Percentiles rank a stretch among this genome's conserved stretches.
These are phyloP conservation scores for Diospyros kaki DNA, from an alignment of 148 eudicot species.

Conservation along the genomic window DNA sequence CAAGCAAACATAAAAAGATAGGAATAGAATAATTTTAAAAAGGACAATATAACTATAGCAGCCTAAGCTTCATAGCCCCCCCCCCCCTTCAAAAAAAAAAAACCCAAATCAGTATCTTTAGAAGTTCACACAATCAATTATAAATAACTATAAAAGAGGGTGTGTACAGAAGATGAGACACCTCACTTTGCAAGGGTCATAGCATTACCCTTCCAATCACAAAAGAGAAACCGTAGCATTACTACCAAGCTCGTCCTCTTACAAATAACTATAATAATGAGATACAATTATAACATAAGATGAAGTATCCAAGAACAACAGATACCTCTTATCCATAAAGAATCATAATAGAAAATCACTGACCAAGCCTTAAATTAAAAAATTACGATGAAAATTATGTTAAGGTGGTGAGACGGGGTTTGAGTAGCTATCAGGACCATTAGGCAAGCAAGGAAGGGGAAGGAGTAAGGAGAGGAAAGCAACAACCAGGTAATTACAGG, in stretches of 20 bases:
- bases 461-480: neutral
- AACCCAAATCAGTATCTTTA: neutral
- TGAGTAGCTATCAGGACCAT: neutral
- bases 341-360: neutral
- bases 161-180: no score
- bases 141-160: neutral
- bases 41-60: neutral
- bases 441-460: neutral
- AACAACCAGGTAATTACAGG: neutral
- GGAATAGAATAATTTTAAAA: neutral
- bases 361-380: no score
- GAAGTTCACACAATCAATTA: neutral
- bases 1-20: neutral
- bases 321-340: neutral
- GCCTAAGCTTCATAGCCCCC: neutral
- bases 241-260: no score
- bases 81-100: neutral
- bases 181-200: no score
- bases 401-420: neutral
- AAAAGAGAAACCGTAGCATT: no score
- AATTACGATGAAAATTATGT: neutral
- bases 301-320: neutral
- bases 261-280: neutral
- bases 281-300: neutral
- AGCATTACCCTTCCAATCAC: no score